Evolutionary conservation across 2,329 filamentous ascomycete genomes (phyloP).

Genomic region (Ophiostoma sp.): DNA sequence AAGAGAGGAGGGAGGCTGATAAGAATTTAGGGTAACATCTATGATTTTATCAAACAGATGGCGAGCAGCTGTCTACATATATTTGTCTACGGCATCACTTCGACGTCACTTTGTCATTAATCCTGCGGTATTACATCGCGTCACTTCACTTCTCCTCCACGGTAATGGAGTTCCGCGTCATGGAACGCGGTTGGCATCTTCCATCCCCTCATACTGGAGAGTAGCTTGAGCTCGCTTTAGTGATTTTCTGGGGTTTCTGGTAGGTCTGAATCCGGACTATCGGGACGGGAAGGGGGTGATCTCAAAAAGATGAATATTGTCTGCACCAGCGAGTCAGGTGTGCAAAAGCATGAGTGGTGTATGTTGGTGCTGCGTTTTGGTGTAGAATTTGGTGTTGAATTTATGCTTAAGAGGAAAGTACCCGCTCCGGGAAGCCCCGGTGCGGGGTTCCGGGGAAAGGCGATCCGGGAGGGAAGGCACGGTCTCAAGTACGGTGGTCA

Average conservation of each 20-base stretch:
- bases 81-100: not conserved
- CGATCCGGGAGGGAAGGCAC: not conserved
- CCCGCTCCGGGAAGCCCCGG: not conserved
- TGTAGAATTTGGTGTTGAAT: not conserved
- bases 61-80: not conserved
- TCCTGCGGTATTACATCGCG: not conserved
- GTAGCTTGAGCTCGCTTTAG: not conserved
- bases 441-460: constrained; percentile 5
- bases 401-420: not conserved
- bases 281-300: not conserved
- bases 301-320: not conserved
- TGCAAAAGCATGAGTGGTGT: not conserved
- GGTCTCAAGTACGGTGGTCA: no score
- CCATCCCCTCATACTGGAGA: not conserved
- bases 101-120: not conserved
- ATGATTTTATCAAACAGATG: no score
- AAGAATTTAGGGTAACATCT: no score
- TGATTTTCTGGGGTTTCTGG: not conserved
- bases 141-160: not conserved
- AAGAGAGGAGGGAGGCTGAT: not conserved
- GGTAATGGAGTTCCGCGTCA: not conserved
- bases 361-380: not conserved
- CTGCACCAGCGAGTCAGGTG: not conserved
- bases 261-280: not conserved
- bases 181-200: not conserved